Evolutionary conservation across 768 basidiomycete genomes (phyloP), one percentile per base, ranked within the genome.

Genomic region (Leccinum obscurum): DNA sequence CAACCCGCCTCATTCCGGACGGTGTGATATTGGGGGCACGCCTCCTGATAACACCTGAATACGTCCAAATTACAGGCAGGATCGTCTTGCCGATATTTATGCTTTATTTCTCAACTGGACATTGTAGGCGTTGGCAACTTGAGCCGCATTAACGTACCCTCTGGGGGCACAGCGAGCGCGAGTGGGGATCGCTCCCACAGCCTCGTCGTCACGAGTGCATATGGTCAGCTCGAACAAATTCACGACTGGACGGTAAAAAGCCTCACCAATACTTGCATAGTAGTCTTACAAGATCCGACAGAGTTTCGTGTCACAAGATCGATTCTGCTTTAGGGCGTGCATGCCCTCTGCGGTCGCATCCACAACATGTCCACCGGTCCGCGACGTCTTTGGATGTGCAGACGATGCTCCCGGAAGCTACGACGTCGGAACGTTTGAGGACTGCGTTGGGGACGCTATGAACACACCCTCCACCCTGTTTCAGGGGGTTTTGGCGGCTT

Each of bases 261-360:
- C 55, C 56, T 62, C 39, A 39, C 52, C 41, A 26, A 26, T 64
- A 22, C 46, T 60, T 35, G 44, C 39, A 26, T 44, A 55, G 44
- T 51, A n/a, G 53, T 64, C 62, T 64, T 20, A 66, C 61, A 26
- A 28, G 39, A 52, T 59, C 52, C 53, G 37, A 61, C 63, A 87
- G 85, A 85, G 87, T 72, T 89, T 87, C 67, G 77, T 91, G 57
- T 79, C 83, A 5, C 77, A 76, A 62, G 68, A 77, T 51, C 72
- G 82, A 63, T 92, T 90, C 75, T 92, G 89, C 76, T 83, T 90
- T 77, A 84, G 89, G 50, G 87, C 83, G 15, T 90, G 88, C 72
- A 84, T 83, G 57, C 81, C 83, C 26, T 72, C 72, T 37, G 77
- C 76, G 1, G 74, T 72, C 24, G 83, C 86, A 2, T 81, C 84